phyloP scores from a whole-genome alignment of 805 yeast genomes.

The Saccharomyces mikatae region DNA sequence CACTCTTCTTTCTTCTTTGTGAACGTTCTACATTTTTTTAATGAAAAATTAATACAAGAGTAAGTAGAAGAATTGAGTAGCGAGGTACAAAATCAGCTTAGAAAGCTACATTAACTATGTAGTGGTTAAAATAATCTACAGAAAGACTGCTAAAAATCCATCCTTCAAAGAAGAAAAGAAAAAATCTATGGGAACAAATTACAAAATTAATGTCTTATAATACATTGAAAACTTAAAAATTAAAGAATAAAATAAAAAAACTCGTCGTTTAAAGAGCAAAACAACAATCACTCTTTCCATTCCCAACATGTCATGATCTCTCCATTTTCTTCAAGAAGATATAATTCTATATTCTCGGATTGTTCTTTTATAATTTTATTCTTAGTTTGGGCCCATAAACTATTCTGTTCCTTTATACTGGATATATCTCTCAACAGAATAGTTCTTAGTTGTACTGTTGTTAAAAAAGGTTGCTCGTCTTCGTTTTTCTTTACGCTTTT shows the following conservation, averaged over 20 bases:
- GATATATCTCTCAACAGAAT: slow-evolving; percentile 35
- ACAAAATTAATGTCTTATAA: not conserved
- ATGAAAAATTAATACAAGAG: not conserved
- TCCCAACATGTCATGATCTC: slow-evolving; percentile 81
- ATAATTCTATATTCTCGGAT: slow-evolving; percentile 44
- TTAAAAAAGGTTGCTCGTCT: slow-evolving; percentile 39
- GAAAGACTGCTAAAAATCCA: not conserved
- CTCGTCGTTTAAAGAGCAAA: not conserved
- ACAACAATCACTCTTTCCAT: slow-evolving; percentile 42
- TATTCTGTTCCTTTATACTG: slow-evolving; percentile 26
- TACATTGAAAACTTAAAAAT: not conserved
- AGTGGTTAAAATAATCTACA: not conserved
- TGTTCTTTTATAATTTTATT: slow-evolving; percentile 46
- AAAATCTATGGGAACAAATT: not conserved
- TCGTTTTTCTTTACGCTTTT: slow-evolving; percentile 37
- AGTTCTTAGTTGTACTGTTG: slow-evolving; percentile 63
- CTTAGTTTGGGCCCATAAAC: slow-evolving; percentile 51
- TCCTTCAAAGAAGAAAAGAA: not conserved
- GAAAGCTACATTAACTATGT: not conserved
- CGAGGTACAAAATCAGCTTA: not conserved
- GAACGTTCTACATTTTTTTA: too few relatives aligned
- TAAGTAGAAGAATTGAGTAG: not conserved
- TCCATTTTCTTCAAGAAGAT: slow-evolving; percentile 65
- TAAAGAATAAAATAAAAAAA: not conserved
- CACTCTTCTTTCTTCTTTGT: not conserved